These are phyloP conservation scores for Blastobotrys aristatus DNA, from an alignment of 1,139 yeast genomes.

Conservation along the genomic window DNA sequence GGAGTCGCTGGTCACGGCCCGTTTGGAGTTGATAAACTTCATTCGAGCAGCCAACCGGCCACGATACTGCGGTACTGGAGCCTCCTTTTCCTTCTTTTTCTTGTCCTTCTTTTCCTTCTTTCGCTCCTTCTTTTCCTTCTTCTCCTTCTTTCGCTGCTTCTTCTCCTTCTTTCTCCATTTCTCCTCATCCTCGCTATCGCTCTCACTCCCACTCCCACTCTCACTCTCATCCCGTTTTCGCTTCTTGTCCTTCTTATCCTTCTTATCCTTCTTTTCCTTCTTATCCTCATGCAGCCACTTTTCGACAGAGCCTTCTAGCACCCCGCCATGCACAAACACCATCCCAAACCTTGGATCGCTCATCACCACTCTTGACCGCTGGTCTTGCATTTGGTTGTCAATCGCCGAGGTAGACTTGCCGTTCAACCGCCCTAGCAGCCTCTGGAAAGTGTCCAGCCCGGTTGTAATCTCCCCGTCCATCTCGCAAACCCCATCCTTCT, in stretches of 20 bases:
- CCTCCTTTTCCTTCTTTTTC: constrained; percentile 20
- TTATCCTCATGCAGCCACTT: constrained; percentile 31
- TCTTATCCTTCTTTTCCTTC: constrained; percentile 28
- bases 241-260: constrained; percentile 29
- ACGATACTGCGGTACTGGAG: constrained; percentile 38
- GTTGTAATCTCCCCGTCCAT: constrained; percentile 78
- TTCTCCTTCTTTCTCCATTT: constrained; percentile 28
- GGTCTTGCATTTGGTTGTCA: constrained; percentile 27
- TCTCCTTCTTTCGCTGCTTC: constrained; percentile 24
- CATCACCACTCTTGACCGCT: constrained; percentile 45
- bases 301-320: constrained; percentile 80
- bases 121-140: constrained; percentile 24
- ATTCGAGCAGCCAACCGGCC: constrained; percentile 77
- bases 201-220: not conserved
- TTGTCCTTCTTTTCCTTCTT: constrained; percentile 31
- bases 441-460: constrained; percentile 89
- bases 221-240: constrained; percentile 27
- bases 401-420: constrained; percentile 33
- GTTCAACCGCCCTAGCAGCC: constrained; percentile 76
- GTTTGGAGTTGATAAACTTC: constrained; percentile 79
- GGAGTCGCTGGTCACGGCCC: constrained; percentile 86
- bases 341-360: constrained; percentile 82
- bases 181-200: constrained; percentile 31
- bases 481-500: constrained; percentile 47
- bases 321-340: constrained; percentile 80